phyloP scores from a whole-genome alignment of 164 flowering plant species.

The Vitis labrusca region DNA sequence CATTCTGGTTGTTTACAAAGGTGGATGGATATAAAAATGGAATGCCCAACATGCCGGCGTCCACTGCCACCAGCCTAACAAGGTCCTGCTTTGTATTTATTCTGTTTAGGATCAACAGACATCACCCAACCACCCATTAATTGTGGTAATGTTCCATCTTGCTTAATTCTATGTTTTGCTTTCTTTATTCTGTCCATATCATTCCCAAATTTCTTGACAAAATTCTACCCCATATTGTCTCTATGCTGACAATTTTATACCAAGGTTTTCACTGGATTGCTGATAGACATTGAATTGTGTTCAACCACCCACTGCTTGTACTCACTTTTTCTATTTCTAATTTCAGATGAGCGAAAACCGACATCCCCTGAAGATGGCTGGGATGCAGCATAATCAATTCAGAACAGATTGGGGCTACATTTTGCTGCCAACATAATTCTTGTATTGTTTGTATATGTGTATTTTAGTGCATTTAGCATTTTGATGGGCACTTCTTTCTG shows the following conservation, averaged over 20 bases:
- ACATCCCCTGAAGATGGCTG: background rate
- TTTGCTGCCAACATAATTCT: background rate
- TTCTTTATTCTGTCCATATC: background rate
- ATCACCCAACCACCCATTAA: conserved; percentile 11
- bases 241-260: no score
- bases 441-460: background rate
- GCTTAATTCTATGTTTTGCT: background rate
- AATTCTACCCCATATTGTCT: no score
- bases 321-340: no score
- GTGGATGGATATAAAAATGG: conserved; percentile 99
- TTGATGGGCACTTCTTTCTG: no score
- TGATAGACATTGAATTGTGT: no score
- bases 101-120: conserved; percentile 25
- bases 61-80: conserved; percentile 81
- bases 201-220: no score
- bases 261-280: no score
- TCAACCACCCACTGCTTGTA: no score
- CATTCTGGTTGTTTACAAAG: conserved; percentile 95
- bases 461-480: background rate
- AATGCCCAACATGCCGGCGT: conserved; percentile 97
- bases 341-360: no score
- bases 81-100: conserved; percentile 18
- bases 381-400: background rate
- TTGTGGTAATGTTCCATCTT: conserved; percentile 16
- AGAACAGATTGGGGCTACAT: background rate